These are phyloP conservation scores for Penicillium malachiteum DNA, from an alignment of 495 filamentous ascomycete genomes.

Conservation along the genomic window DNA sequence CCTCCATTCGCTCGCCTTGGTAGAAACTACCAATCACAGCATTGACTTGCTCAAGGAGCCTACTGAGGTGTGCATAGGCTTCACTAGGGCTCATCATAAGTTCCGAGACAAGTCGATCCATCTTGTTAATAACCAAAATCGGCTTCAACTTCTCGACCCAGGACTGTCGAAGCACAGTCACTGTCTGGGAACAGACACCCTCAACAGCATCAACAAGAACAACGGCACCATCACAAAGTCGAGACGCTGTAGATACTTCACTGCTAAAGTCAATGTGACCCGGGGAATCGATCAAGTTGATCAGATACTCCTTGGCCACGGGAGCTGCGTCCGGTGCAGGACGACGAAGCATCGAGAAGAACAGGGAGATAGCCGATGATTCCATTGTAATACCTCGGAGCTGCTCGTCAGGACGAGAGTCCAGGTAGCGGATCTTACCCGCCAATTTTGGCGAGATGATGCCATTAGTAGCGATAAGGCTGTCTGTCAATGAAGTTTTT, in stretches of 20 bases:
- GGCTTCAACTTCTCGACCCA: conserved; percentile 97
- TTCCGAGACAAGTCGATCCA: conserved; percentile 91
- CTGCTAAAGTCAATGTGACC: conserved; percentile 99
- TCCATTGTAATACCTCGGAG: conserved; percentile 98
- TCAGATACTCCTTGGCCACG: conserved; percentile 80
- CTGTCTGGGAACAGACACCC: conserved; percentile 96
- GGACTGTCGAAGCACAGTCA: conserved; percentile 90
- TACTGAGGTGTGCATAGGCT: conserved; percentile 86
- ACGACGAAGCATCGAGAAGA: conserved; percentile 85
- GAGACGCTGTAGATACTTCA: conserved; percentile 93
- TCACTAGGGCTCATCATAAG: conserved; percentile 87
- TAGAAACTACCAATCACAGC: conserved; percentile 97
- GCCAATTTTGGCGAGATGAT: conserved; percentile 98
- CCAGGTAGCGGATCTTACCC: conserved; percentile 96
- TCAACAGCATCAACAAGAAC: conserved; percentile 98
- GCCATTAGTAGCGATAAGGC: conserved; percentile 96
- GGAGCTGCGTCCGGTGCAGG: conserved; percentile 65
- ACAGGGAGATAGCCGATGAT: conserved; percentile 94
- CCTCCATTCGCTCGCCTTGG: conserved; percentile 97
- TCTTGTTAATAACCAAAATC: conserved; percentile 95
- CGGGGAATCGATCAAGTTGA: conserved; percentile 97
- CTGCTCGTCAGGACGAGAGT: conserved; percentile 96
- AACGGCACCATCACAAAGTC: conserved; percentile 91
- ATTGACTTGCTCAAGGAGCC: conserved; percentile 92
- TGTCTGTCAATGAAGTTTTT: conserved; percentile 96